phyloP scores from a whole-genome alignment of 306 rosid species.

The Glycine soja region DNA sequence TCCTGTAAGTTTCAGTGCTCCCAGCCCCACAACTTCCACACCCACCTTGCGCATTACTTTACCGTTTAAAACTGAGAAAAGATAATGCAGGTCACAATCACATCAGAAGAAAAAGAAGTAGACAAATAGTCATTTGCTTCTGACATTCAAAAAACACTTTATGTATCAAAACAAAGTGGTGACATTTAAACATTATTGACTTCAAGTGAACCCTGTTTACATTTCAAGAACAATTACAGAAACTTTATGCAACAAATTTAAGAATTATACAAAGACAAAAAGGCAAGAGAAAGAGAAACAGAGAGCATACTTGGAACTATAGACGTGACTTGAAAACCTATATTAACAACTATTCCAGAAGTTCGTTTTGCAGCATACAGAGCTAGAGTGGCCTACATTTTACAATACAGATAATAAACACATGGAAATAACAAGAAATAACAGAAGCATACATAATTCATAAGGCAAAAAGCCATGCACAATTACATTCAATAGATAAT shows the following conservation, averaged over 20 bases:
- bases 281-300: constrained; percentile 22
- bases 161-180: constrained; percentile 18
- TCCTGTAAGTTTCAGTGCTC: constrained; percentile 90
- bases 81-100: constrained; percentile 27
- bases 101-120: constrained; percentile 6
- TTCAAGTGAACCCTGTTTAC: neutral
- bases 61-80: constrained; percentile 75
- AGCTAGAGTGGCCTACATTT: constrained; percentile 84
- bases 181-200: constrained; percentile 22
- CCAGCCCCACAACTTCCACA: constrained; percentile 86
- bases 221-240: neutral
- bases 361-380: constrained; percentile 83
- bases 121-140: constrained; percentile 27
- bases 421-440: constrained; percentile 29
- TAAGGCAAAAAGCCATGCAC: constrained; percentile 3
- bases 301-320: constrained; percentile 87
- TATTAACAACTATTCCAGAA: constrained; percentile 91
- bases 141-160: constrained; percentile 5
- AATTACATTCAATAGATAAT: constrained; percentile 10
- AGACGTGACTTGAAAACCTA: constrained; percentile 92
- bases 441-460: constrained; percentile 16
- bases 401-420: constrained; percentile 43
- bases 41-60: constrained; percentile 92
- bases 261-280: constrained; percentile 18
- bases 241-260: neutral